Evolutionary conservation across 495 filamentous ascomycete genomes (phyloP), one percentile per base, ranked within the genome.

Genomic region (Cercophora scortea): DNA sequence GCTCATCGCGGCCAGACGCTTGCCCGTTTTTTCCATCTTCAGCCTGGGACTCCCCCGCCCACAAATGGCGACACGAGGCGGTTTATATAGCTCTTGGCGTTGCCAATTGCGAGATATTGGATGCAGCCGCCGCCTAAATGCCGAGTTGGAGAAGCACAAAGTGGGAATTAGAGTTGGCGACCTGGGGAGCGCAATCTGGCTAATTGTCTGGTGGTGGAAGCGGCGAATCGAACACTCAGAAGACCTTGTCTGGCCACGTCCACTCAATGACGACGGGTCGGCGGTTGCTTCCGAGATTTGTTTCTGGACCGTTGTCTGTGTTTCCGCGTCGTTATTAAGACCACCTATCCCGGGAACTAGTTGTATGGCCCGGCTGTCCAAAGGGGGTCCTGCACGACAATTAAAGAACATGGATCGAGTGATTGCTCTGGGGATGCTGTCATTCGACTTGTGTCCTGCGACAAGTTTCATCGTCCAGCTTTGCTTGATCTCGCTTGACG

Each of bases 1-100:
- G 25, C 25, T 25, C 25, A 25, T 25, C 25, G 25, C 25, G 25
- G 25, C 25, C 25, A 25, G 25, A 5, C 11, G 16, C 17, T 32
- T 45, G 16, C 42, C 42, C 51, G n/a, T 16, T 12, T 32, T 33
- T 15, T 10, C 6, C 19, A 34, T 38, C 32, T 44, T n/a, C 40
- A 25, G 25, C 25, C 25, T 42, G 7, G n/a, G 9, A n/a, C 25
- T 49, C 32, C 42, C 43, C 42, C n/a, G n/a, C n/a, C n/a, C 42
- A 46, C 50, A 49, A 17, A 25, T 49, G 35, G 19, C 45, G 35
- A 53, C 36, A 42, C 6, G 36, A 17, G 53, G 41, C 45, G 25
- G 52, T 49, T 42, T 55, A 50, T 50, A 50, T 45, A 46, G 46
- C 34, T 49, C 53, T 55, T 55, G 53, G 53, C 53, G 42, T 6